A percentile compares a stretch with the other conserved stretches of the same genome.
These are phyloP conservation scores for Penicillium sp. DNA, from an alignment of 2,329 filamentous ascomycete genomes.

Conservation along the genomic window DNA sequence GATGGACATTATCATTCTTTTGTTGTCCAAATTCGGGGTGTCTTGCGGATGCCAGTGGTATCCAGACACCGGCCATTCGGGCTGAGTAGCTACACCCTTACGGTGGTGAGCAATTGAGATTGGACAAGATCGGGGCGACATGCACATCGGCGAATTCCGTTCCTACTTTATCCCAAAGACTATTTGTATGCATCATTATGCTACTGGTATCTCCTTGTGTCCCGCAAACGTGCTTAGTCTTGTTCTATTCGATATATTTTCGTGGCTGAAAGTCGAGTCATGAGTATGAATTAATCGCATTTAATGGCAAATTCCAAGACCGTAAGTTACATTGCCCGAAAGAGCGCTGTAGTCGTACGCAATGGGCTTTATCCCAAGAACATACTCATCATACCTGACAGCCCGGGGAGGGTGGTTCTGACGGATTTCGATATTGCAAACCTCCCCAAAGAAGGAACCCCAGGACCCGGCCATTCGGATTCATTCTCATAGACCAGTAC, in stretches of 20 bases:
- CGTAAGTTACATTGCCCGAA: no score
- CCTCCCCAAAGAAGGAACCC: no score
- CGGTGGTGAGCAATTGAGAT: background rate
- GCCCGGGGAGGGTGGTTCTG: no score
- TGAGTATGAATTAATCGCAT: background rate
- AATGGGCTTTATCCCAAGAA: no score
- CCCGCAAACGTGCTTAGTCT: background rate
- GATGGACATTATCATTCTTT: background rate
- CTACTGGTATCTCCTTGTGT: background rate
- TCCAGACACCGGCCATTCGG: background rate
- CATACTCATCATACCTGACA: no score
- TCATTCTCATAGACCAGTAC: no score
- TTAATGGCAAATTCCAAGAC: no score
- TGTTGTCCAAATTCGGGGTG: slow-evolving; percentile 2
- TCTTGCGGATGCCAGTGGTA: background rate
- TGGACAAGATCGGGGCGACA: background rate
- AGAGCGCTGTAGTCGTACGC: no score
- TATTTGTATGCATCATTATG: background rate
- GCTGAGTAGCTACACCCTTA: background rate
- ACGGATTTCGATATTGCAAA: no score
- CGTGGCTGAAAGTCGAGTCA: background rate
- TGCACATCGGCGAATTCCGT: background rate
- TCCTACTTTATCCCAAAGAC: background rate
- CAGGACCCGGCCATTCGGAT: no score
- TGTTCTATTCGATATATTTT: background rate